phyloP scores from a whole-genome alignment of 257 asterid species.

The Solanum sitiens region DNA sequence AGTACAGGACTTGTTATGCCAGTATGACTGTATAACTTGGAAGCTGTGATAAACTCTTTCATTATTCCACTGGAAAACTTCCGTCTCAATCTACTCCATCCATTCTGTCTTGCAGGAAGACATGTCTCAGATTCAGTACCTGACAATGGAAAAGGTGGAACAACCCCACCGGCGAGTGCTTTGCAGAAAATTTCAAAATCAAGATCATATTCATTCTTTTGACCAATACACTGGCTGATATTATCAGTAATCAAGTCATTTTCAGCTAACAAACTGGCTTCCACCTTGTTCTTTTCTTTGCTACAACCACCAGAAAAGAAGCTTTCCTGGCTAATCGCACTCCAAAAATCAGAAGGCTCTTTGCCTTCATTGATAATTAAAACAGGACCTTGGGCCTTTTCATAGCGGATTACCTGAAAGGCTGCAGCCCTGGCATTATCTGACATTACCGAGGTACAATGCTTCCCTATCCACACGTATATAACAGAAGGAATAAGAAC shows the following conservation, averaged over 20 bases:
- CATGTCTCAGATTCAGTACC: slow-evolving; percentile 48
- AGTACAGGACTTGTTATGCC: slow-evolving; percentile 7
- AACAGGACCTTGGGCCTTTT: slow-evolving; percentile 57
- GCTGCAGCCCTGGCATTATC: slow-evolving; percentile 72
- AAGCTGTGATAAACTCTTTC: slow-evolving; percentile 34
- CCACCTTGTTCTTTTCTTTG: slow-evolving; percentile 5
- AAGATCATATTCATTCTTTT: slow-evolving; percentile 51
- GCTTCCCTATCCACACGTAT: slow-evolving; percentile 74
- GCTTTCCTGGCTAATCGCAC: slow-evolving; percentile 29
- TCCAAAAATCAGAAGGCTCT: slow-evolving; percentile 76
- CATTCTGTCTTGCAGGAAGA: slow-evolving; percentile 59
- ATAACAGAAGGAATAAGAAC: slow-evolving; percentile 66
- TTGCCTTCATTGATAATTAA: slow-evolving; percentile 49
- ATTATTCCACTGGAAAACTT: slow-evolving; percentile 33
- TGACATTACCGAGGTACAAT: slow-evolving; percentile 47
- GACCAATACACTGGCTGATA: slow-evolving; percentile 1
- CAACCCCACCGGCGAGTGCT: slow-evolving; percentile 73
- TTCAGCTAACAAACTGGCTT: slow-evolving; percentile 1
- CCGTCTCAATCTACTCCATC: slow-evolving; percentile 66
- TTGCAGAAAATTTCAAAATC: slow-evolving; percentile 63
- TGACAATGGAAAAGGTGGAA: slow-evolving; percentile 56
- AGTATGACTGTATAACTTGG: slow-evolving; percentile 22
- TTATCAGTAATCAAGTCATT: not conserved
- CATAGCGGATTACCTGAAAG: slow-evolving; percentile 67
- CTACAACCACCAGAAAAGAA: not conserved